Percentiles rank a stretch among this genome's conserved stretches.
phyloP scores from a whole-genome alignment of 2,329 filamentous ascomycete species.

The Keithomyces neogunnii region DNA sequence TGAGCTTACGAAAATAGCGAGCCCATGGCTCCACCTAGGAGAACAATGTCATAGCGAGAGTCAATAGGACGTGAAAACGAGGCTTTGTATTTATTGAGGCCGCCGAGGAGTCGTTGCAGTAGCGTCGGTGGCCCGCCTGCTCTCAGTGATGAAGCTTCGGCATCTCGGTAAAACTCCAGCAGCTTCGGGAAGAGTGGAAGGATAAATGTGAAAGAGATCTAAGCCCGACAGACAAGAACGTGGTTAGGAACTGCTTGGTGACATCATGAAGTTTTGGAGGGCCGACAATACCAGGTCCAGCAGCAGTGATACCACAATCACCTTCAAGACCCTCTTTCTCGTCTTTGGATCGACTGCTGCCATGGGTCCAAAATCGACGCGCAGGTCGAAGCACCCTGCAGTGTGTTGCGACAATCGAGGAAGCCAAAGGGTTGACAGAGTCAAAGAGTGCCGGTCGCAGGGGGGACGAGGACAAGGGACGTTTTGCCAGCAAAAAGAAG shows the following conservation, averaged over 20 bases:
- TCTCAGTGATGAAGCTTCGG: constrained; percentile 52
- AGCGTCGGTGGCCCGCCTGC: constrained; percentile 50
- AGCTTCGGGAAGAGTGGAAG: constrained; percentile 92
- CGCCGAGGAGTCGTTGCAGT: constrained; percentile 69
- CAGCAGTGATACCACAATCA: constrained; percentile 82
- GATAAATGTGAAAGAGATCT: constrained; percentile 99
- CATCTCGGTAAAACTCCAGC: constrained; percentile 89
- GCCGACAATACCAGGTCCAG: constrained; percentile 64
- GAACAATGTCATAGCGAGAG: constrained; percentile 91
- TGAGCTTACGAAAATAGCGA: constrained; percentile 67
- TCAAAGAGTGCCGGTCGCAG: neutral
- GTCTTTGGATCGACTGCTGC: constrained; percentile 40
- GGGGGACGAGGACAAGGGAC: neutral
- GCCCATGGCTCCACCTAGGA: constrained; percentile 86
- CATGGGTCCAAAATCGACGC: constrained; percentile 21
- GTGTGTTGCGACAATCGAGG: neutral
- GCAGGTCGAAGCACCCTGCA: neutral
- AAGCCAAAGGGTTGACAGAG: neutral
- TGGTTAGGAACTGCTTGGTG: neutral
- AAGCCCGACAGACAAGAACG: neutral
- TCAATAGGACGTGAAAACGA: constrained; percentile 89
- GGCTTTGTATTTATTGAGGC: constrained; percentile 90
- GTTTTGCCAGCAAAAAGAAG: neutral
- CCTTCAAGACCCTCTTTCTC: constrained; percentile 75
- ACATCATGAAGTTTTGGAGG: neutral